phyloP scores from a whole-genome alignment of 2,329 filamentous ascomycete genomes.

The Aschersonia sp. region DNA sequence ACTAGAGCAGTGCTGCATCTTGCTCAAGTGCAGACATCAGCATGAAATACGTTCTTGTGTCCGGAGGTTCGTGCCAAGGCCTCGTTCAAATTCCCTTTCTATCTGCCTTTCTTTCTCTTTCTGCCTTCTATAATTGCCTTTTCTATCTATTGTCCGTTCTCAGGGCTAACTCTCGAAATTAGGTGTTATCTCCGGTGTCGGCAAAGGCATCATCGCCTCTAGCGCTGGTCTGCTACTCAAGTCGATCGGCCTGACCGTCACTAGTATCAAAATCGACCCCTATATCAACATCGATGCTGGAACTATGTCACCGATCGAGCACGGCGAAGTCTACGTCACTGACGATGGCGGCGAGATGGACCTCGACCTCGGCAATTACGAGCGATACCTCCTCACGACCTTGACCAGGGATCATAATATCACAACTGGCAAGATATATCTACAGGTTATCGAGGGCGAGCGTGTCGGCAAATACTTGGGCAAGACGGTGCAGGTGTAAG shows the following conservation, averaged over 20 bases:
- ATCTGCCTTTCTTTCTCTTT: background rate
- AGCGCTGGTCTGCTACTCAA: slow-evolving; percentile 44
- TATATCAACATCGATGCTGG: slow-evolving; percentile 26
- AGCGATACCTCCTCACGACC: slow-evolving; percentile 63
- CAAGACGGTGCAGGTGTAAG: slow-evolving; percentile 62
- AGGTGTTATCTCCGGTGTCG: slow-evolving; percentile 43
- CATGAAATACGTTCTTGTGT: background rate
- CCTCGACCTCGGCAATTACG: slow-evolving; percentile 43
- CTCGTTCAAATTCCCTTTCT: background rate
- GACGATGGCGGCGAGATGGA: slow-evolving; percentile 17
- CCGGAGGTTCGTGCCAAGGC: background rate
- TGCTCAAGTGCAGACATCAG: background rate
- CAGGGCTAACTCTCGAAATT: background rate
- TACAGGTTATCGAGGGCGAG: slow-evolving; percentile 16
- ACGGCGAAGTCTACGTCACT: background rate
- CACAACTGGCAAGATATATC: slow-evolving; percentile 93
- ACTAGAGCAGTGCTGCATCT: too few relatives aligned
- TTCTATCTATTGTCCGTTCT: background rate
- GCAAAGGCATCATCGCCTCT: slow-evolving; percentile 49
- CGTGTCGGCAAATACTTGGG: slow-evolving; percentile 68
- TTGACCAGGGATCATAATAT: slow-evolving; percentile 86
- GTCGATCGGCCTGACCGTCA: slow-evolving; percentile 12
- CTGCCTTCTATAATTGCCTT: background rate
- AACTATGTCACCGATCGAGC: slow-evolving; percentile 14
- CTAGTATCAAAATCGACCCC: slow-evolving; percentile 26